Conservation (phyloP, 768 basidiomycete species). For the Podaxis carcinomalis region DNA sequence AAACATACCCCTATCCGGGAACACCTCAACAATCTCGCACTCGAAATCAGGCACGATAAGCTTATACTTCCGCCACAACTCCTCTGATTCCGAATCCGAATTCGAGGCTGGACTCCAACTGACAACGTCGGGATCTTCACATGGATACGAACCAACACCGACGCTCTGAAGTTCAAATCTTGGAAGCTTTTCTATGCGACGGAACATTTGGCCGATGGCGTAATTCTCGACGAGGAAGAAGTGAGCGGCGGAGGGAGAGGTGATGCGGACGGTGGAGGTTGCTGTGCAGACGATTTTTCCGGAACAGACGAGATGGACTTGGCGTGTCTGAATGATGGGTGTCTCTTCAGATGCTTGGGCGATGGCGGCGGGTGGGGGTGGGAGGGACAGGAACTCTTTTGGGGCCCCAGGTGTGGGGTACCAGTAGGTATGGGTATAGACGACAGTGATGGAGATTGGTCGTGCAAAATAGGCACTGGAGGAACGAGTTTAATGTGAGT, state of each 20-base stretch:
- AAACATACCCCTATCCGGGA: conserved; percentile 68
- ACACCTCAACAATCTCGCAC: conserved; percentile 67
- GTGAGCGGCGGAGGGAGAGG: conserved; percentile 48
- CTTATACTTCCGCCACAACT: conserved; percentile 54
- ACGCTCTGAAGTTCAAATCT: neutral
- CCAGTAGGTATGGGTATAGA: neutral
- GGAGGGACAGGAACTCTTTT: conserved; percentile 86
- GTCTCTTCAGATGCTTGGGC: conserved; percentile 26
- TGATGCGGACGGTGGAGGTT: conserved; percentile 61
- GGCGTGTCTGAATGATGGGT: conserved; percentile 60
- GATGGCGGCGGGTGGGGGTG: conserved; percentile 82
- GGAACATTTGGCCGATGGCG: conserved; percentile 67
- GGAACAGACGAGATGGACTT: conserved; percentile 59
- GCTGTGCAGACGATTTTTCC: conserved; percentile 55
- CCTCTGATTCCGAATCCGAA: neutral
- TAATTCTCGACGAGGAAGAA: conserved; percentile 65
- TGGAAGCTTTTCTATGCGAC: conserved; percentile 29
- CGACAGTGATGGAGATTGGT: neutral
- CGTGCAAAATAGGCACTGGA: neutral
- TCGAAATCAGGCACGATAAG: conserved; percentile 54
- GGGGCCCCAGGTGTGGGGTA: neutral
- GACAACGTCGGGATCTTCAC: neutral
- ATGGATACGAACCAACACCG: neutral
- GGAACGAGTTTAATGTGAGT: neutral
- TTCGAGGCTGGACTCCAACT: neutral